These are phyloP conservation scores for Mucor saturninus DNA, from an alignment of 371 early-diverging fungal genomes.

Conservation along the genomic window DNA sequence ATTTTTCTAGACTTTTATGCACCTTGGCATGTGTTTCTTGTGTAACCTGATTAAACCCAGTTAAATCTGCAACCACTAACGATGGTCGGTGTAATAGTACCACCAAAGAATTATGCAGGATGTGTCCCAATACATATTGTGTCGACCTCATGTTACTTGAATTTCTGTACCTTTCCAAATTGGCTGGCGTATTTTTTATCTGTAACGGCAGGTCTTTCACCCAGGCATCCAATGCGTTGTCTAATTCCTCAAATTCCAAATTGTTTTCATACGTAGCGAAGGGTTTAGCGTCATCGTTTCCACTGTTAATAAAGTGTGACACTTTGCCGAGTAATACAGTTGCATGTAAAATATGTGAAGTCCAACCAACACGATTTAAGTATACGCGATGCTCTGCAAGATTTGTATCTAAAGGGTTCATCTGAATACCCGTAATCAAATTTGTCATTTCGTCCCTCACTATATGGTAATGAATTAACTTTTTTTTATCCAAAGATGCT, in stretches of 20 bases:
- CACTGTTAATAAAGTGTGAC: conserved; percentile 52
- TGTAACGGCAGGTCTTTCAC: conserved; percentile 39
- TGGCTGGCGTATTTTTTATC: conserved; percentile 40
- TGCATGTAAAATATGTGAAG: conserved; percentile 6
- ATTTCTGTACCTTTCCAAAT: conserved; percentile 24
- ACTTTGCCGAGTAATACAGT: conserved; percentile 45
- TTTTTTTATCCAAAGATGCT: not conserved
- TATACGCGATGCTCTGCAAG: not conserved
- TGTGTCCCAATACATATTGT: conserved; percentile 36
- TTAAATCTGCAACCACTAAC: conserved; percentile 29
- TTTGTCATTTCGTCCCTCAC: conserved; percentile 4
- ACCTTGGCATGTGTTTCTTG: conserved; percentile 40
- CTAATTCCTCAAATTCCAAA: conserved; percentile 44
- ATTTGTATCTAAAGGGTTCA: conserved; percentile 1
- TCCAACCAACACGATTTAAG: conserved; percentile 5
- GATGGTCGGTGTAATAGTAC: conserved; percentile 55
- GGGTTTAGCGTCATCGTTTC: conserved; percentile 33
- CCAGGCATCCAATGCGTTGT: conserved; percentile 50
- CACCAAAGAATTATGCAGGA: conserved; percentile 47
- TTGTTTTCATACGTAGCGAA: conserved; percentile 21
- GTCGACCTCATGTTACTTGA: conserved; percentile 18
- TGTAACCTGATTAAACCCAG: conserved; percentile 33
- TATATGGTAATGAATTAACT: conserved; percentile 4
- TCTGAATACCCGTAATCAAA: conserved; percentile 7
- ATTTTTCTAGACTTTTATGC: conserved; percentile 44